phyloP scores from a whole-genome alignment of 1,284 basidiomycete genomes.

The Testicularia cyperi region DNA sequence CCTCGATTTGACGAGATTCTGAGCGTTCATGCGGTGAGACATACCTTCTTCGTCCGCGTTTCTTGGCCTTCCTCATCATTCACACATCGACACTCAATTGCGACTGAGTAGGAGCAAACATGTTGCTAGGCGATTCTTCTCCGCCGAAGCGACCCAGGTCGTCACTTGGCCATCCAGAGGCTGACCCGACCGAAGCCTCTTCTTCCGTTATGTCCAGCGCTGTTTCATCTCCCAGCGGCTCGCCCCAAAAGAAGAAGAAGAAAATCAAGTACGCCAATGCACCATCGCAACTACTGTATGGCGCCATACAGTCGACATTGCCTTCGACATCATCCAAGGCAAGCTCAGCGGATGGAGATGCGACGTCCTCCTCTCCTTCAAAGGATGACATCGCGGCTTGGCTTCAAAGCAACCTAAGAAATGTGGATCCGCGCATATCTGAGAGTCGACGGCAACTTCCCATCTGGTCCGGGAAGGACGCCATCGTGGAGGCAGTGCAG shows the following conservation, averaged over 20 bases:
- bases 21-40: too few relatives aligned
- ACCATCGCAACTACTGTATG: constrained; percentile 5
- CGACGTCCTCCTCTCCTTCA: too few relatives aligned
- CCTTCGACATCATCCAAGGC: too few relatives aligned
- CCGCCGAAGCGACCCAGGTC: not conserved
- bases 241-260: constrained; percentile 24
- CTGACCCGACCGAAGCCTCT: not conserved
- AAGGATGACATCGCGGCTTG: too few relatives aligned
- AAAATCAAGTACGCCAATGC: constrained; percentile 41
- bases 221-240: constrained; percentile 8
- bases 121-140: not conserved
- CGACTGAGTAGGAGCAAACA: too few relatives aligned
- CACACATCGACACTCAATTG: too few relatives aligned
- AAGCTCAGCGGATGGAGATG: too few relatives aligned
- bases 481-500: constrained; percentile 52
- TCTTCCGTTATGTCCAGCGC: constrained; percentile 9
- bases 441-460: constrained; percentile 42
- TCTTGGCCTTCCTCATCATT: too few relatives aligned
- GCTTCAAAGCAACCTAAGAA: not conserved
- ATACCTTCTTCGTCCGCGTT: too few relatives aligned
- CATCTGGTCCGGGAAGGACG: constrained; percentile 45
- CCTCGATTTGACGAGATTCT: too few relatives aligned
- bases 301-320: too few relatives aligned
- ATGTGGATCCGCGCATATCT: constrained; percentile 25
- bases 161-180: not conserved